These are phyloP conservation scores for Trypanosoma scelopori DNA, from an alignment of 208 protist genomes.

Conservation along the genomic window DNA sequence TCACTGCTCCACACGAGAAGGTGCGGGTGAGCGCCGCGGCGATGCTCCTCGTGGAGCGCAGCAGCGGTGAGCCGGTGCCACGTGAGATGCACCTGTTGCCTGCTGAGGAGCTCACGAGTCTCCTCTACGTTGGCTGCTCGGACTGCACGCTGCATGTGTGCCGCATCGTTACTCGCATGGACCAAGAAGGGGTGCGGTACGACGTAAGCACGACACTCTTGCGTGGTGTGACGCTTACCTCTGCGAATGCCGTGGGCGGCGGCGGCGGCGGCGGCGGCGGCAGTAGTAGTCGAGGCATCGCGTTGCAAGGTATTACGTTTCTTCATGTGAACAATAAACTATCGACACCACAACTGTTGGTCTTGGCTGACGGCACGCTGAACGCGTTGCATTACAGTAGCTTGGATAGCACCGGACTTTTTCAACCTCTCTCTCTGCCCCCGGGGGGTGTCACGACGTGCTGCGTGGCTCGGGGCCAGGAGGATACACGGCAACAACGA, in stretches of 20 bases:
- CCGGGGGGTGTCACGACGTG: neutral
- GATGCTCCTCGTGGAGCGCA: neutral
- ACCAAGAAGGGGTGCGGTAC: constrained; percentile 7
- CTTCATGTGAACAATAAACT: constrained; percentile 9
- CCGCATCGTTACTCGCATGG: constrained; percentile 17
- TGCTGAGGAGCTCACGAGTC: constrained; percentile 27
- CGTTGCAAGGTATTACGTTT: constrained; percentile 13
- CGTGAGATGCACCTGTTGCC: constrained; percentile 5
- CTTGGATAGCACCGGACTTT: constrained; percentile 5
- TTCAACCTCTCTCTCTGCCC: constrained; percentile 6
- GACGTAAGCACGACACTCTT: neutral
- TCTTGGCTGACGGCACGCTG: constrained; percentile 13
- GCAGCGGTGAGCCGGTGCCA: neutral
- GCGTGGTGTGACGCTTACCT: neutral
- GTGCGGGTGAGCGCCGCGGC: constrained; percentile 13
- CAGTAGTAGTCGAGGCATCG: neutral
- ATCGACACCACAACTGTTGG: constrained; percentile 5
- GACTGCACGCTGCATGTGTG: constrained; percentile 35
- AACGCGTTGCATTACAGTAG: constrained; percentile 5
- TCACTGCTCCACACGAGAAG: constrained; percentile 14
- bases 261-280: neutral
- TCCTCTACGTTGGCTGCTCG: constrained; percentile 33
- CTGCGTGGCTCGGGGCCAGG: constrained; percentile 12
- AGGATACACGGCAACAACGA: neutral
- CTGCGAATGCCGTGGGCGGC: neutral